These are phyloP conservation scores for Dalechampia spathulata DNA, from an alignment of 441 rosid species.

Conservation along the genomic window DNA sequence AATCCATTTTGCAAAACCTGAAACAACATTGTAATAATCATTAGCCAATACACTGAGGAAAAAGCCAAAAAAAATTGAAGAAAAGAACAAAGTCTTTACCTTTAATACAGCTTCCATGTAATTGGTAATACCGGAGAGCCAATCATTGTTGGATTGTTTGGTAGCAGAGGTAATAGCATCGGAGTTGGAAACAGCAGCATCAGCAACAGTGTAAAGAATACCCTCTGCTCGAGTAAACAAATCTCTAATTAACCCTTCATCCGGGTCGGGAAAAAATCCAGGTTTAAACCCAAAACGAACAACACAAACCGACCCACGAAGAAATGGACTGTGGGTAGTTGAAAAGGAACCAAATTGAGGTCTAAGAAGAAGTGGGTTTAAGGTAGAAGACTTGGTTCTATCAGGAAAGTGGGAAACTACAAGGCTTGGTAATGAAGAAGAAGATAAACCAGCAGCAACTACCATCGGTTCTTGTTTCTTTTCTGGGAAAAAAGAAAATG, in stretches of 20 bases:
- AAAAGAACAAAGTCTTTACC: constrained; percentile 25
- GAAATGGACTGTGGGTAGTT: constrained; percentile 23
- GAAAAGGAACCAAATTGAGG: constrained; percentile 23
- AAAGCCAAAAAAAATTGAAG: background rate
- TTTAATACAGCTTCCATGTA: constrained; percentile 75
- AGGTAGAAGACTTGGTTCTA: constrained; percentile 19
- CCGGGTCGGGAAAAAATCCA: constrained; percentile 44
- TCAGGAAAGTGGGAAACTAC: constrained; percentile 33
- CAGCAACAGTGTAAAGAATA: constrained; percentile 63
- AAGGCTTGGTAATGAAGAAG: constrained; percentile 28
- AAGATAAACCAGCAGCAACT: constrained; percentile 38
- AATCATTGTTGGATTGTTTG: constrained; percentile 50
- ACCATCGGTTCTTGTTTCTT: constrained; percentile 13
- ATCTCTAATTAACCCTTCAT: constrained; percentile 31
- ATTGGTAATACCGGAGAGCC: constrained; percentile 78
- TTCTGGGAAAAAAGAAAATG: background rate
- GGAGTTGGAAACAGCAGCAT: constrained; percentile 70
- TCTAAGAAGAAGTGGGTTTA: constrained; percentile 28
- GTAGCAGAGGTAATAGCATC: constrained; percentile 36
- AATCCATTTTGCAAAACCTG: constrained; percentile 84
- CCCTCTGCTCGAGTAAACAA: constrained; percentile 44
- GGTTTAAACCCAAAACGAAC: constrained; percentile 60
- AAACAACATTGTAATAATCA: constrained; percentile 1
- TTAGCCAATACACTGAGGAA: background rate
- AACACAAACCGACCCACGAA: constrained; percentile 44